These are phyloP conservation scores for Amylostereum chailletii DNA, from an alignment of 1,284 basidiomycete species.

Conservation along the genomic window DNA sequence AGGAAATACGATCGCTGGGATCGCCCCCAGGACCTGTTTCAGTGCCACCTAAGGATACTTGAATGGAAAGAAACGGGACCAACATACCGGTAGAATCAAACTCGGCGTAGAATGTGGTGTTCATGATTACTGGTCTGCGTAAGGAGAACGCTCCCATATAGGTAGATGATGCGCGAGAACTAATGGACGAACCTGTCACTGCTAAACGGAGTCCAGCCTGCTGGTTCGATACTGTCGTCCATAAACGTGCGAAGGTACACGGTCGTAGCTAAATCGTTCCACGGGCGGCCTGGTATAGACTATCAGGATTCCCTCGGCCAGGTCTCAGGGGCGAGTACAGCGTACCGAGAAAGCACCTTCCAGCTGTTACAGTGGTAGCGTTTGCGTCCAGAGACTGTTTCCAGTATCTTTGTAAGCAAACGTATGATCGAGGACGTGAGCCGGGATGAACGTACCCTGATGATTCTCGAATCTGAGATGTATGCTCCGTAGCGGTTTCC, in stretches of 20 bases:
- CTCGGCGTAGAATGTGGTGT: slow-evolving; percentile 55
- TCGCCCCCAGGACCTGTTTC: slow-evolving; percentile 47
- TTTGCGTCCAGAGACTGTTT: slow-evolving; percentile 53
- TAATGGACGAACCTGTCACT: not conserved
- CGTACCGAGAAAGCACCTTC: slow-evolving; percentile 43
- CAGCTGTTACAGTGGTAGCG: slow-evolving; percentile 32
- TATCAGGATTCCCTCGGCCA: not conserved
- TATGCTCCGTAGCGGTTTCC: slow-evolving; percentile 54
- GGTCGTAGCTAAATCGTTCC: slow-evolving; percentile 51
- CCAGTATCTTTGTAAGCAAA: not conserved
- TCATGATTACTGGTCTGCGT: slow-evolving; percentile 35
- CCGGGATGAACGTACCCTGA: slow-evolving; percentile 27
- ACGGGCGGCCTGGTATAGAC: slow-evolving; percentile 39
- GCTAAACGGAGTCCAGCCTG: slow-evolving; percentile 31
- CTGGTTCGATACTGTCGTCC: slow-evolving; percentile 46
- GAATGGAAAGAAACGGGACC: not conserved
- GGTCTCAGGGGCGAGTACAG: not conserved
- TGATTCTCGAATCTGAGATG: slow-evolving; percentile 46
- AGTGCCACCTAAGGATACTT: not conserved
- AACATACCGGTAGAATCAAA: slow-evolving; percentile 40
- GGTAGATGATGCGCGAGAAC: too few species aligned
- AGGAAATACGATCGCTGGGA: slow-evolving; percentile 31
- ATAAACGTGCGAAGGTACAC: slow-evolving; percentile 48
- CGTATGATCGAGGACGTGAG: not conserved
- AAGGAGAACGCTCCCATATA: too few species aligned